phyloP scores from a whole-genome alignment of 169 alveolate genomes.

The Neospora caninum region DNA sequence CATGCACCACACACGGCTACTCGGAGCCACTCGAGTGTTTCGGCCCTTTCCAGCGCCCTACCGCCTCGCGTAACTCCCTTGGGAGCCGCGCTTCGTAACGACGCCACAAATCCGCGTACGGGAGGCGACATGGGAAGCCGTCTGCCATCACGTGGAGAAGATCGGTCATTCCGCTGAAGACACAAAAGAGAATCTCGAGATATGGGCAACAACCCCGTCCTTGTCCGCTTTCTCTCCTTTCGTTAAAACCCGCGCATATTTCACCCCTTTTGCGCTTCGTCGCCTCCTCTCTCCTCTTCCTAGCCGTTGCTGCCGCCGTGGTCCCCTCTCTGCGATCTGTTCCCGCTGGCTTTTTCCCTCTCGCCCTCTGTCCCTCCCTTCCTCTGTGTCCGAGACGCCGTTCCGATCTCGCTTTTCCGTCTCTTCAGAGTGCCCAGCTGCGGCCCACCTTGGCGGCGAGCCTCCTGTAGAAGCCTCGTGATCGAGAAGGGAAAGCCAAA shows the following conservation, averaged over 20 bases:
- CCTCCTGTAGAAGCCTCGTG: too few species aligned
- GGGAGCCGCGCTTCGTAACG: conserved; percentile 25
- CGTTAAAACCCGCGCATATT: too few species aligned
- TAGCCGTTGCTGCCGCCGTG: neutral
- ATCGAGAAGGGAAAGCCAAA: too few species aligned
- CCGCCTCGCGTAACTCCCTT: neutral
- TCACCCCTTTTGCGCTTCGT: neutral
- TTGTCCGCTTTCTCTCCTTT: neutral
- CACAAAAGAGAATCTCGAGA: neutral
- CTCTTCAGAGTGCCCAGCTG: too few species aligned
- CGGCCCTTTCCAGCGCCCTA: neutral
- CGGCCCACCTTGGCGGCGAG: too few species aligned
- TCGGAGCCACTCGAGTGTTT: too few species aligned
- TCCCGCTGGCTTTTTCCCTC: neutral
- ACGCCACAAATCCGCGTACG: conserved; percentile 42
- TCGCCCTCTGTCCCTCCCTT: neutral
- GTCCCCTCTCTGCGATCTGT: neutral
- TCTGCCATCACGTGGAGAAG: conserved; percentile 41
- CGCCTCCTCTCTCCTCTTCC: neutral
- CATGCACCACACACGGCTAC: too few species aligned
- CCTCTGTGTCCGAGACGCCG: too few species aligned
- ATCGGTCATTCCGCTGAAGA: conserved; percentile 38
- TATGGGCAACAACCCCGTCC: too few species aligned
- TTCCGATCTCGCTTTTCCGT: too few species aligned
- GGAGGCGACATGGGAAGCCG: conserved; percentile 52